Base-by-base conservation (phyloP, 768 basidiomycete genomes). In the Lentinula lateritia region DNA sequence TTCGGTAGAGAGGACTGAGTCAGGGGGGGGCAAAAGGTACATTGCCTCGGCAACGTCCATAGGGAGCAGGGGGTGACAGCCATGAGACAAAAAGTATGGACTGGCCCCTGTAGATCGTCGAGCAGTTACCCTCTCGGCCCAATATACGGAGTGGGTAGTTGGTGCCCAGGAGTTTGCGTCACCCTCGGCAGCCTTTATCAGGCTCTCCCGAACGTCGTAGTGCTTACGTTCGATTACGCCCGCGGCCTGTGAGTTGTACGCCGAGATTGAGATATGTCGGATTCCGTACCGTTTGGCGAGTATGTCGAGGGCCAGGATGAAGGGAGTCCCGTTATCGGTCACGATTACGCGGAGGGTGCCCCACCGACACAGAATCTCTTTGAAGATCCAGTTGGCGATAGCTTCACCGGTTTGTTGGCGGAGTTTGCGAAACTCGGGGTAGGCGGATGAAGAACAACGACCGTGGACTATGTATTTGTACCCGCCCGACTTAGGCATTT, bases 291-390 rank as follows among this genome's bases (percentile, higher is more conserved):
- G 39, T 16, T 57, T 20, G 7, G 58, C 55, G 0, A 62, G 53
- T 0, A 43, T 45, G 0, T 39, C 46, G 0, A 58, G 7, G 0
- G 66, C 74, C 0, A 62, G 50, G 2, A 72, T 43, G 18, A 70
- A 71, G 0, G 66, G 69, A 0, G 68, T 62, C 0, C 73, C 68
- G 46, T 75, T 76, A 58, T 76, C 75, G 0, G 69, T 70, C 5
- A 74, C 64, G 7, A 75, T 70, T 28, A 71, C 67, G 0, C 16
- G 32, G 0, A 73, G 1, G 1, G 66, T 62, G 23, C 72, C 74
- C 64, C 64, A 76, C 16, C 66, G 60, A 18, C 61, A 62, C 5
- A 64, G 18, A 9, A 74, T 67, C 1, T 71, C 69, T 42, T 72
- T 64, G 28, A 71, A 68, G 5, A 75, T 61, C 64, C 71, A 74